Percentiles rank a stretch among this genome's conserved stretches.
phyloP scores from a whole-genome alignment of 176 grass and related monocot species.

The Dactylis glomerata region DNA sequence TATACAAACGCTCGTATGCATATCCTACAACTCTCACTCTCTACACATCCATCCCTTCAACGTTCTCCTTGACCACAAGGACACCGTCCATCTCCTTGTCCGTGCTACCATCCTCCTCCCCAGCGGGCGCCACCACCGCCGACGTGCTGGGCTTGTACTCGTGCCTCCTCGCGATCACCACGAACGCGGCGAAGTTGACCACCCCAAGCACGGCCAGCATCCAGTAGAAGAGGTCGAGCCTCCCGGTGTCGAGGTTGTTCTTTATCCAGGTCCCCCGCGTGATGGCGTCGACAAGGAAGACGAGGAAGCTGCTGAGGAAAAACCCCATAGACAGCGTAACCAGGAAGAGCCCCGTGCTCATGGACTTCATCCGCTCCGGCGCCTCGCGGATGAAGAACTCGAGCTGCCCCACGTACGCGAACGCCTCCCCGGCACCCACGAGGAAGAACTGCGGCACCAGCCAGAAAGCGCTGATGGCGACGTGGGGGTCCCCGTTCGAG shows the following conservation, averaged over 20 bases:
- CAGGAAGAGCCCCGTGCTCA: constrained; percentile 66
- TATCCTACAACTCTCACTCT: neutral
- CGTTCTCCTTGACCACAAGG: constrained; percentile 41
- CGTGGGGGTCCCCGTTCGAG: neutral
- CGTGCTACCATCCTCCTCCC: neutral
- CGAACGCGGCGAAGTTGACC: constrained; percentile 50
- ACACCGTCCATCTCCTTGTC: constrained; percentile 42
- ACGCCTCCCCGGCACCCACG: constrained; percentile 65
- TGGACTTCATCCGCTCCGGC: constrained; percentile 65
- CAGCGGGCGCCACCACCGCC: constrained; percentile 7
- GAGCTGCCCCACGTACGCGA: constrained; percentile 72
- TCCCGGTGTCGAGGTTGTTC: constrained; percentile 50
- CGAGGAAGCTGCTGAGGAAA: constrained; percentile 71
- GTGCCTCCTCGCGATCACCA: constrained; percentile 44
- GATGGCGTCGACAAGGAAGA: constrained; percentile 34
- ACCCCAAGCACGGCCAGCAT: constrained; percentile 64
- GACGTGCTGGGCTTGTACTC: constrained; percentile 45
- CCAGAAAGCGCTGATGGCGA: constrained; percentile 51
- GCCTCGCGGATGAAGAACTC: constrained; percentile 81
- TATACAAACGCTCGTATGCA: neutral
- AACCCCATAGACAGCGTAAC: constrained; percentile 61
- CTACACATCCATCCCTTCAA: constrained; percentile 66
- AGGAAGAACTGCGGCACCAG: constrained; percentile 77
- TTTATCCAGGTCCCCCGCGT: constrained; percentile 48
- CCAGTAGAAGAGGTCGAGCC: constrained; percentile 69